Base-by-base conservation (phyloP, 805 yeast species). In the Candida patagonica region DNA sequence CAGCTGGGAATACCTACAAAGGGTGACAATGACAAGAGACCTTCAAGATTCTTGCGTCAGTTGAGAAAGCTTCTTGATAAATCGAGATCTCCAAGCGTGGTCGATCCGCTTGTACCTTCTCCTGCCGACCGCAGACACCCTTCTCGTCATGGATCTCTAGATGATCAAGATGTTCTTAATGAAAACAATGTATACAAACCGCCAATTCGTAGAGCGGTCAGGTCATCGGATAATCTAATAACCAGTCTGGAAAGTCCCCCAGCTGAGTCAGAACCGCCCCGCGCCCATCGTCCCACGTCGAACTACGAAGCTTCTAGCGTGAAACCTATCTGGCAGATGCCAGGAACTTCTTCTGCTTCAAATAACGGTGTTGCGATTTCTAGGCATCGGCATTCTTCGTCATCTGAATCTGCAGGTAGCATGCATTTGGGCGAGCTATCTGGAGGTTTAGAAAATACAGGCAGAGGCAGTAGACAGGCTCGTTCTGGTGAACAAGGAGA, bases 41-140 rank as follows among this genome's bases (percentile, higher is more conserved):
- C 68, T 44, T 70, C 66, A 44, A 68, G 73, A 45, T 88, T 70
- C 61, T 76, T 75, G 42, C 76, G 68, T 43, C 58, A 68, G 26
- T 56, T 73, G 46, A 68, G 76, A 42, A 66, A 71, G 41, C 68
- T 78, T 1, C 44, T 61, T 5, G 63, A 45, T 30, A 47, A 52
- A 12, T 49, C 59, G 12, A 33, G 40, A 21, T 48, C 53, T 4
- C 29, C 42, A 9, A 26, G 40, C 37, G 29, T 44, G 26, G 22
- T 42, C 22, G 38, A 42, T 19, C 9, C 31, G 26, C 15, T 20
- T 8, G 8, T 20, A 15, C 17, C 31, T 15, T 10, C 31, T 29
- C 31, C 6, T 4, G 13, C 17, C 10, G 31, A 29, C 8, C 17
- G 10, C 15, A 8, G 10, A 5, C 31, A n/a, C 8, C 31, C 4